Evolutionary conservation across 805 yeast genomes (phyloP).

Genomic region (Candida ponderosae): DNA sequence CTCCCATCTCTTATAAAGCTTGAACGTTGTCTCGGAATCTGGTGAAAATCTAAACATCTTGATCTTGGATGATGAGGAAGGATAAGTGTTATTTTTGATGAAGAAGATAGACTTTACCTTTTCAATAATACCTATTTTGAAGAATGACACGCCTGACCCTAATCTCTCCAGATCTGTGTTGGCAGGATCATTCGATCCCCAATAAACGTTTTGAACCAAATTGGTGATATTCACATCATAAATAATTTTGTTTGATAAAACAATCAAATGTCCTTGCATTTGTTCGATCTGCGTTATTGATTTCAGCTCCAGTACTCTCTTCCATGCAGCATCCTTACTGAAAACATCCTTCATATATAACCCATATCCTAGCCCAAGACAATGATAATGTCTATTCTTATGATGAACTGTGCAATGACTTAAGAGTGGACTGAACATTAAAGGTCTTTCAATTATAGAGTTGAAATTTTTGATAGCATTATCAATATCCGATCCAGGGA

Average conservation of each 20-base stretch:
- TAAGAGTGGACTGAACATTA: conserved; percentile 28
- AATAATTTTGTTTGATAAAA: conserved; percentile 51
- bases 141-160: conserved; percentile 40
- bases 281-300: conserved; percentile 57
- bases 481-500: conserved; percentile 45
- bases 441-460: conserved; percentile 22
- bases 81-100: conserved; percentile 41
- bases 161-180: conserved; percentile 2
- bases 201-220: too few species aligned
- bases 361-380: conserved; percentile 61
- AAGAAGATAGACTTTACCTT: conserved; percentile 49
- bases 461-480: conserved; percentile 26
- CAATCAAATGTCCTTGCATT: conserved; percentile 45
- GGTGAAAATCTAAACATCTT: conserved; percentile 48
- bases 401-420: conserved; percentile 39
- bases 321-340: conserved; percentile 39
- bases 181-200: neutral
- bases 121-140: conserved; percentile 63
- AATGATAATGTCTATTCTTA: conserved; percentile 35
- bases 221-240: conserved; percentile 46
- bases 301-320: conserved; percentile 40
- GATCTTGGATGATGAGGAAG: conserved; percentile 32
- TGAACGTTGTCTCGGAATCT: conserved; percentile 43
- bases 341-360: conserved; percentile 37
- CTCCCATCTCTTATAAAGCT: conserved; percentile 38